A percentile compares a stretch with the other conserved stretches of the same genome.
phyloP scores from a whole-genome alignment of 2,329 filamentous ascomycete genomes.

The Aureobasidium zeae region DNA sequence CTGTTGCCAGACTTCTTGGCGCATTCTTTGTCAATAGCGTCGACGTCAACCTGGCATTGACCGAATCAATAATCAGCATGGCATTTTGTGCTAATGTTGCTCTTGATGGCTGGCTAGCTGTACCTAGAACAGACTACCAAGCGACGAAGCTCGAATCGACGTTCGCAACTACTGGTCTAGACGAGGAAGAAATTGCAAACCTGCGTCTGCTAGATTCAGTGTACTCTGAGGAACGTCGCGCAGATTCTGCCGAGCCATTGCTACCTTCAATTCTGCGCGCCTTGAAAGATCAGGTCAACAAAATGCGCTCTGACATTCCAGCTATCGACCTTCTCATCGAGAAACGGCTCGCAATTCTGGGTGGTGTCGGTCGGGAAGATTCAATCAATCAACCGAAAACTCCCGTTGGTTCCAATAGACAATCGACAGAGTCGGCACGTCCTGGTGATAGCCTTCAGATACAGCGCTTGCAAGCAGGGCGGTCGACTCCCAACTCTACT shows the following conservation, averaged over 20 bases:
- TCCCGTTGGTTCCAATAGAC: background rate
- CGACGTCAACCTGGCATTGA: conserved; percentile 81
- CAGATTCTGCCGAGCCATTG: conserved; percentile 27
- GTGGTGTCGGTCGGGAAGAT: conserved; percentile 16
- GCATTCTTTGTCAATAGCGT: conserved; percentile 85
- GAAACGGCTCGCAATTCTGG: conserved; percentile 42
- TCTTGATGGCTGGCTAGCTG: conserved; percentile 82
- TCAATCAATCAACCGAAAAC: conserved; percentile 14
- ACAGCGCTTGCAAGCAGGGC: conserved; percentile 6
- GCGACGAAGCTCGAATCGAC: conserved; percentile 21
- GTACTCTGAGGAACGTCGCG: conserved; percentile 30
- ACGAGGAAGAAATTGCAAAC: conserved; percentile 28
- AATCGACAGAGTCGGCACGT: background rate
- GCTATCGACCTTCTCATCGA: conserved; percentile 41
- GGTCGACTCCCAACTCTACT: background rate
- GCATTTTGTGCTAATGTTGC: conserved; percentile 76
- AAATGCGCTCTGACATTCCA: conserved; percentile 35
- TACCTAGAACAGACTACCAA: conserved; percentile 35
- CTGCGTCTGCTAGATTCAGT: conserved; percentile 25
- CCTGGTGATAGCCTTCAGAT: conserved; percentile 1
- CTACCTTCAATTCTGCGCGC: conserved; percentile 35
- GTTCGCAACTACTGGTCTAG: conserved; percentile 30
- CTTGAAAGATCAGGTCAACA: conserved; percentile 35
- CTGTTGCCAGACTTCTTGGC: conserved; percentile 52
- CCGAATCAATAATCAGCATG: conserved; percentile 71